These are phyloP conservation scores for Lycium ferocissimum DNA, from an alignment of 257 asterid species.

Conservation along the genomic window DNA sequence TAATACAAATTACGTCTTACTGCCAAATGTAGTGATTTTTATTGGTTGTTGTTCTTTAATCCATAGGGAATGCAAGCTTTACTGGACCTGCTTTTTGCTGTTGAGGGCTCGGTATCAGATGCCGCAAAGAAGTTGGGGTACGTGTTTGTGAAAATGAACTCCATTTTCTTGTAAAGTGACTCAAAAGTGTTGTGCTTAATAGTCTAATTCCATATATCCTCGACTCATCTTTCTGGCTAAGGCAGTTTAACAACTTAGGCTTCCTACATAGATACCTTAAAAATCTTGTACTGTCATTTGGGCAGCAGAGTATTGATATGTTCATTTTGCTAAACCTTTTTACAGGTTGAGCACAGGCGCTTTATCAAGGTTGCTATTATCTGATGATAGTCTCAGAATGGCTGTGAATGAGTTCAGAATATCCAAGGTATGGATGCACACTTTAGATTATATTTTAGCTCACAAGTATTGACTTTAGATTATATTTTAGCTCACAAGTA, in stretches of 20 bases:
- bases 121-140: conserved; percentile 93
- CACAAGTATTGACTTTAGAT: not conserved
- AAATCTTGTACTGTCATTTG: not conserved
- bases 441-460: not conserved
- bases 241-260: not conserved
- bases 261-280: not conserved
- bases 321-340: not conserved
- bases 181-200: not conserved
- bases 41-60: conserved; percentile 14
- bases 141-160: conserved; percentile 23
- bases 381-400: conserved; percentile 85
- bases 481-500: not conserved
- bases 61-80: conserved; percentile 95
- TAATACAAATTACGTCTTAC: conserved; percentile 17
- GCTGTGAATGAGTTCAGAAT: conserved; percentile 84
- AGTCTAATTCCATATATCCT: not conserved
- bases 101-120: conserved; percentile 84
- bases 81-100: conserved; percentile 82
- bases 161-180: not conserved
- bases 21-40: conserved; percentile 15
- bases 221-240: not conserved
- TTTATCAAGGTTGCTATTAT: conserved; percentile 82
- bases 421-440: conserved; percentile 60
- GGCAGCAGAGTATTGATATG: not conserved
- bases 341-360: conserved; percentile 94